Percentiles rank a stretch among this genome's conserved stretches.
These are phyloP conservation scores for Combretum micranthum DNA, from an alignment of 345 rosid species.

Conservation along the genomic window DNA sequence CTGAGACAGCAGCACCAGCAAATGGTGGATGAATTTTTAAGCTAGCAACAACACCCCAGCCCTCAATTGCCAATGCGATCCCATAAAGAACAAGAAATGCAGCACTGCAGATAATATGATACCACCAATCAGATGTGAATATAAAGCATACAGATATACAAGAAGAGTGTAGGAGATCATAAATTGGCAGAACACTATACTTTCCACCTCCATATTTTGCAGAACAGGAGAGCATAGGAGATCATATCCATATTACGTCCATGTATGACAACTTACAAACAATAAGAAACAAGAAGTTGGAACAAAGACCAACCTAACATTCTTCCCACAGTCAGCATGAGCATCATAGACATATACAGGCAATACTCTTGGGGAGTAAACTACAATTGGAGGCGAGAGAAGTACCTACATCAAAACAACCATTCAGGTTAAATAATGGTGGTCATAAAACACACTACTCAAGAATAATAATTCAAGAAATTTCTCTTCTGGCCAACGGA, in stretches of 20 bases:
- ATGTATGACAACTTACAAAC: background rate
- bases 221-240: constrained; percentile 1
- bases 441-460: constrained; percentile 9
- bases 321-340: constrained; percentile 96
- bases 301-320: constrained; percentile 73
- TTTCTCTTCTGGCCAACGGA: background rate
- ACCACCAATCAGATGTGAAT: constrained; percentile 9
- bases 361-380: constrained; percentile 94
- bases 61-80: constrained; percentile 96
- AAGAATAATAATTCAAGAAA: constrained; percentile 5
- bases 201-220: no score
- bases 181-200: background rate
- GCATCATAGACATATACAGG: constrained; percentile 98
- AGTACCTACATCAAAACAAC: constrained; percentile 56
- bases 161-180: background rate
- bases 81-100: constrained; percentile 97
- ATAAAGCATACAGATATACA: background rate
- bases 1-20: constrained; percentile 99
- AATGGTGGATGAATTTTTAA: constrained; percentile 94
- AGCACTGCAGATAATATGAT: constrained; percentile 42
- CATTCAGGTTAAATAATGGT: background rate
- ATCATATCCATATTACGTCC: constrained; percentile 8
- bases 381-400: constrained; percentile 98
- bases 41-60: constrained; percentile 99
- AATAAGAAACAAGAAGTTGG: constrained; percentile 5